Evolutionary conservation across 192 early-diverging fungal genomes (phyloP).

Genomic region (Linnemannia hyalina): DNA sequence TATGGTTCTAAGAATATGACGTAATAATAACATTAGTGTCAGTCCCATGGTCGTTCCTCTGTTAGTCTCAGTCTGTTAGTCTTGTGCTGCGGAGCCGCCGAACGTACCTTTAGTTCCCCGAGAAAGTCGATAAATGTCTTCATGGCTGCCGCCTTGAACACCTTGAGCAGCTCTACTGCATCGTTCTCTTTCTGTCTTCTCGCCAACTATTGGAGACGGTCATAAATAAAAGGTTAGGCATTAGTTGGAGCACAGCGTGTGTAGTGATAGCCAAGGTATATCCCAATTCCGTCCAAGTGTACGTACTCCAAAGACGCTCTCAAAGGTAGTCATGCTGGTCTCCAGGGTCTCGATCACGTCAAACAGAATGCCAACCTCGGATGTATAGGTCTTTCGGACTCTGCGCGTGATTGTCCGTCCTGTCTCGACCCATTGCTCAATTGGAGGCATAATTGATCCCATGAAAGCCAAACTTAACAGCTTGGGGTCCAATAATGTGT

Average conservation of each 20-base stretch:
- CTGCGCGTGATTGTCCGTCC: conserved; percentile 30
- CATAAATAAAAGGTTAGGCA: not conserved
- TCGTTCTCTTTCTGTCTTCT: conserved; percentile 59
- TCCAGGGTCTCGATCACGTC: conserved; percentile 54
- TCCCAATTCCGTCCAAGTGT: not conserved
- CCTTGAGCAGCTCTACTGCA: conserved; percentile 59
- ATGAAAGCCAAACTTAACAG: conserved; percentile 51
- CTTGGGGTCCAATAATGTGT: conserved; percentile 66
- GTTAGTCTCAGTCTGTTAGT: too few species aligned
- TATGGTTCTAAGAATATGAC: conserved; percentile 39
- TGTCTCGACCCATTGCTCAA: conserved; percentile 54
- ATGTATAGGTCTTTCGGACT: conserved; percentile 34
- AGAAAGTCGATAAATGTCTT: conserved; percentile 75
- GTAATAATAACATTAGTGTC: conserved; percentile 7
- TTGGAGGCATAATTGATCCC: conserved; percentile 57
- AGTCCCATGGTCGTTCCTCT: not conserved
- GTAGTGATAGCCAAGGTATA: too few species aligned
- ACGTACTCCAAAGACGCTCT: conserved; percentile 55
- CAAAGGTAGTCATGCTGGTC: conserved; percentile 50
- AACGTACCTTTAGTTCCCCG: conserved; percentile 75
- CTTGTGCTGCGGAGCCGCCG: not conserved
- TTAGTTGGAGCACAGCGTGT: not conserved
- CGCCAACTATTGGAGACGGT: conserved; percentile 39
- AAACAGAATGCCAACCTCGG: conserved; percentile 50
- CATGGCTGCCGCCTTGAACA: conserved; percentile 66